phyloP scores from a whole-genome alignment of 805 yeast genomes.

The Ogataea saltuana region DNA sequence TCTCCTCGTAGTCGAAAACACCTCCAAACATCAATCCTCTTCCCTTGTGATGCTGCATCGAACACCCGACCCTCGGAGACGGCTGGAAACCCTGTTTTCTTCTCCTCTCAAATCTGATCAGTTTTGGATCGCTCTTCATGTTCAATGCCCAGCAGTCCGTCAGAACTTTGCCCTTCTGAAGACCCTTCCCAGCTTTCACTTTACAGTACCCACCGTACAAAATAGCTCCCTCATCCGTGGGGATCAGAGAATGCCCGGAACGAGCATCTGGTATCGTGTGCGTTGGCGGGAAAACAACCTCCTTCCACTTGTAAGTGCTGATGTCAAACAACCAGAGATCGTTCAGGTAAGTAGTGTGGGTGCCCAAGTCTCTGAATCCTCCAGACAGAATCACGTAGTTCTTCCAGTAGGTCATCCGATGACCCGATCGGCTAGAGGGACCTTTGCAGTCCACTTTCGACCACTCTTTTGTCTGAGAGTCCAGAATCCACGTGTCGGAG shows the following conservation, averaged over 20 bases:
- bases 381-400: slow-evolving; percentile 84
- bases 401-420: slow-evolving; percentile 88
- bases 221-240: slow-evolving; percentile 78
- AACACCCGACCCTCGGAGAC: slow-evolving; percentile 91
- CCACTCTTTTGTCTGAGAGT: slow-evolving; percentile 86
- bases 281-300: slow-evolving; percentile 80
- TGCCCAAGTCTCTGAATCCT: slow-evolving; percentile 89
- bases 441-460: slow-evolving; percentile 75
- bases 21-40: slow-evolving; percentile 95
- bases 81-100: slow-evolving; percentile 90
- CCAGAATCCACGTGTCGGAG: slow-evolving; percentile 94
- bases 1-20: slow-evolving; percentile 91
- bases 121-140: slow-evolving; percentile 80
- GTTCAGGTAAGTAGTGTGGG: slow-evolving; percentile 75
- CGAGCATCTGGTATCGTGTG: slow-evolving; percentile 86
- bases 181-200: slow-evolving; percentile 84
- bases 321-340: slow-evolving; percentile 95
- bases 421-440: slow-evolving; percentile 91
- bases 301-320: slow-evolving; percentile 86
- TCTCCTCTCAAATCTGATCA: slow-evolving; percentile 84
- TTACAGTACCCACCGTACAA: slow-evolving; percentile 94
- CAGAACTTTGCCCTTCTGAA: slow-evolving; percentile 87
- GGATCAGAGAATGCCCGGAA: slow-evolving; percentile 87
- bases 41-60: slow-evolving; percentile 84
- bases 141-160: slow-evolving; percentile 84